Evolutionary conservation across 1,284 basidiomycete genomes (phyloP), one percentile per base, ranked within the genome.

Genomic region (Malassezia globosa): DNA sequence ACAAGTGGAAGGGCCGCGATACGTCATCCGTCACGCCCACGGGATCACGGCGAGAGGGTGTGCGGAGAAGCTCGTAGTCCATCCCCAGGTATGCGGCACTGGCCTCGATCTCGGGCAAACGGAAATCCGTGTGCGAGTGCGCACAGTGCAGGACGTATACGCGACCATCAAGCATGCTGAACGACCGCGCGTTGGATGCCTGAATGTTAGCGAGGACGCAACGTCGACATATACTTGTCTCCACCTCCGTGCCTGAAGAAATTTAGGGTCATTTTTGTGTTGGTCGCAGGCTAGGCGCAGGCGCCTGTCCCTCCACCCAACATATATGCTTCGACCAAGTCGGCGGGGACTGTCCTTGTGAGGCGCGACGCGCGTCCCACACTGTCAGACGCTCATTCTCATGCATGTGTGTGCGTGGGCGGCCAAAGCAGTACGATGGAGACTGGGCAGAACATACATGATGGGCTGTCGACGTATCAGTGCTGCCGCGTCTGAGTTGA

Each of bases 81-180:
- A 63, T 54, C 14, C 56, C 35, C 8, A 67, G 55, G 38, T 62
- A 62, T 29, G 57, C 57, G 37, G 55, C 58, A 26, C 57, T 60
- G 11, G 64, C 58, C 13, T 54, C 45, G 21, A 66, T 66, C 48
- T 69, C 66, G 18, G 62, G 56, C 33, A 65, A 46, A 22, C 66
- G 58, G 33, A 69, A 69, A 22, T 59, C 46, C 21, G 52, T 49
- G 41, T 69, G 56, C 21, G 58, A 52, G 2, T 56, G 56, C 8
- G 59, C 58, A 51, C 67, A 69, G 42, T 67, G 59, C 31, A 67
- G 52, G 23, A 67, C 51, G 46, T 67, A 69, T 29, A 63, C 53
- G 5, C 57, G 61, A 0, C 57, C 60, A 11, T 31, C 29, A 11
- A 31, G 29, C 4, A 16, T 31, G 29, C 29, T 31, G 2, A 11